Percentiles rank a stretch among this genome's conserved stretches.
phyloP scores from a whole-genome alignment of 2,329 filamentous ascomycete species.

The Hymenoscyphus albidus region DNA sequence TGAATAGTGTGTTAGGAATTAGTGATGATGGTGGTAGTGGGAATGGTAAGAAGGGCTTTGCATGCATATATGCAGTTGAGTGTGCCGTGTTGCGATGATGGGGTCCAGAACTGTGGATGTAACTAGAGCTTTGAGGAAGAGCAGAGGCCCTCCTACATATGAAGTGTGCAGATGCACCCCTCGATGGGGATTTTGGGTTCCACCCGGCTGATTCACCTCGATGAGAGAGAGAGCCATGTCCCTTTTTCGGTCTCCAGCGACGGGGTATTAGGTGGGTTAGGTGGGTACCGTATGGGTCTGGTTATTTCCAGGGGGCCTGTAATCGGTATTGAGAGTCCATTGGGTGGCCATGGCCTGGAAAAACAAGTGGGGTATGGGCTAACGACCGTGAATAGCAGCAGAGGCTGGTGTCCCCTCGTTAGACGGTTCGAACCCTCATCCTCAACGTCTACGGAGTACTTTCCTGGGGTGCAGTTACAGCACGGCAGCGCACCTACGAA shows the following conservation, averaged over 20 bases:
- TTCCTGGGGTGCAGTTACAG: too few relatives aligned
- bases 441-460: too few relatives aligned
- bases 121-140: conserved; percentile 20
- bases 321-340: neutral
- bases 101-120: conserved; percentile 14
- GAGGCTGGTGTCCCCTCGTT: neutral
- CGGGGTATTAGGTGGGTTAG: conserved; percentile 13
- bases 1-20: neutral
- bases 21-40: neutral
- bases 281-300: neutral
- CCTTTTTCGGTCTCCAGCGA: conserved; percentile 5
- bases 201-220: conserved; percentile 25
- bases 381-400: neutral
- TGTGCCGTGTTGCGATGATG: conserved; percentile 6
- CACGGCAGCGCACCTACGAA: too few relatives aligned
- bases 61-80: conserved; percentile 22
- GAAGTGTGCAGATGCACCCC: conserved; percentile 25
- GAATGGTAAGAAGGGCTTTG: conserved; percentile 8
- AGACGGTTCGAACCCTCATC: too few relatives aligned
- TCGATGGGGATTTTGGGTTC: conserved; percentile 25
- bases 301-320: conserved; percentile 1
- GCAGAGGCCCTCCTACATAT: conserved; percentile 21
- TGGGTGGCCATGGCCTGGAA: neutral
- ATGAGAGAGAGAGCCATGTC: conserved; percentile 8
- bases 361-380: neutral